A percentile compares a stretch with the other conserved stretches of the same genome.
These are phyloP conservation scores for Cucurbitaria berberidis DNA, from an alignment of 2,329 filamentous ascomycete genomes.

Conservation along the genomic window DNA sequence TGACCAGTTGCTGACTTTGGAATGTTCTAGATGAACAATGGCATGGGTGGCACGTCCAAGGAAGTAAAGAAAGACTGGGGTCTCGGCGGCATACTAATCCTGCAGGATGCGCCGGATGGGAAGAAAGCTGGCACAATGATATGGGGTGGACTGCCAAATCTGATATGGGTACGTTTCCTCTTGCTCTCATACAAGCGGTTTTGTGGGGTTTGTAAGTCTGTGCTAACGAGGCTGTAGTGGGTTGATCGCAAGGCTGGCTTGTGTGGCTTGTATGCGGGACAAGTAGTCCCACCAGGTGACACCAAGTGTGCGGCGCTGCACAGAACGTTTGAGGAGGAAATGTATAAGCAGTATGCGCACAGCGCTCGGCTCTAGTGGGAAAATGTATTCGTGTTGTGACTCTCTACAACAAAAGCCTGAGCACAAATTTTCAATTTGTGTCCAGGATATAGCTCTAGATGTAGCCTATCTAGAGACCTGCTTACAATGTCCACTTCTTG, in stretches of 20 bases:
- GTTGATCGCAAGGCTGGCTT: constrained; percentile 41
- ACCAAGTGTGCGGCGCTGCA: constrained; percentile 16
- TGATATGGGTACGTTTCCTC: constrained; percentile 37
- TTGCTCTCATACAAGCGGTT: neutral
- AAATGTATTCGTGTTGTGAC: no score
- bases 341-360: neutral
- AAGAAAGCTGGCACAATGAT: constrained; percentile 38
- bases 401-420: no score
- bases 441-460: no score
- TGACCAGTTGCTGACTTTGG: neutral
- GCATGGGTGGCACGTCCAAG: constrained; percentile 30
- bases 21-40: constrained; percentile 20
- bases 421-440: neutral
- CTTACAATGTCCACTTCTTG: constrained; percentile 31
- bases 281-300: constrained; percentile 42
- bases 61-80: constrained; percentile 34
- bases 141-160: constrained; percentile 44
- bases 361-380: no score
- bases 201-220: no score
- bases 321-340: constrained; percentile 25
- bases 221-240: no score
- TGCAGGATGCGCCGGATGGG: constrained; percentile 26
- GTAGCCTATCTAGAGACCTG: neutral
- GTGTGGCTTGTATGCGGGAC: constrained; percentile 37
- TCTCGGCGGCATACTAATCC: constrained; percentile 39